Evolutionary conservation across 306 rosid genomes (phyloP), one percentile per base, ranked within the genome.

Genomic region (Castanea crenata): DNA sequence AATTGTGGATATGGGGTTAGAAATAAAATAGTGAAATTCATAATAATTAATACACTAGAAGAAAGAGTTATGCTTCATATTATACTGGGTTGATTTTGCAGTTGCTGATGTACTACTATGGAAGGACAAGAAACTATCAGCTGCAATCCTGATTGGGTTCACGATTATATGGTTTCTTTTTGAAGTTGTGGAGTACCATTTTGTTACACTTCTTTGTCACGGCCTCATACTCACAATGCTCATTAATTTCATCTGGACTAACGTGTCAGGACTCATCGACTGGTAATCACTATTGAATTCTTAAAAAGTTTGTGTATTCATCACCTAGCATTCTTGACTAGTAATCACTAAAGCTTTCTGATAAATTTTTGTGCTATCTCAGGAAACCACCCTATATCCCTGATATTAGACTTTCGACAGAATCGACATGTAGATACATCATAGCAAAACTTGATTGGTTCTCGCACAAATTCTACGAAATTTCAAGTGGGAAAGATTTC

Each of bases 31-130:
- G 3, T 49, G 54, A 49, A 49, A 49, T 49, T 49, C 14, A 13
- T 49, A 49, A 49, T 49, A 49, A 49, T 49, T 49, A 49, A 49
- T 12, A 46, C 15, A 46, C 23, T 11, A 10, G 1, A 35, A 13
- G 29, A 23, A 68, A 34, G 72, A 68, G 38, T 5, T 35, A 2
- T 68, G 16, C 52, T 68, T 67, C 16, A 34, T 29, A 13, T 41
- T 29, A 61, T 46, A 57, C 25, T 77, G 62, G 68, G 49, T 21
- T 80, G 80, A 61, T 76, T 80, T 74, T 92, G 81, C 89, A 85
- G 94, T 82, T 76, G 91, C 93, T 49, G 92, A 91, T 77, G 35
- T 90, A 64, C 51, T 93, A 70, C 44, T 87, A 54, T 90, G 97
- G 98, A 86, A 73, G 86, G 74, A 93, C 76, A 90, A 75, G 89